These are phyloP conservation scores for Pseudopithomyces chartarum DNA, from an alignment of 2,329 filamentous ascomycete genomes.

Conservation along the genomic window DNA sequence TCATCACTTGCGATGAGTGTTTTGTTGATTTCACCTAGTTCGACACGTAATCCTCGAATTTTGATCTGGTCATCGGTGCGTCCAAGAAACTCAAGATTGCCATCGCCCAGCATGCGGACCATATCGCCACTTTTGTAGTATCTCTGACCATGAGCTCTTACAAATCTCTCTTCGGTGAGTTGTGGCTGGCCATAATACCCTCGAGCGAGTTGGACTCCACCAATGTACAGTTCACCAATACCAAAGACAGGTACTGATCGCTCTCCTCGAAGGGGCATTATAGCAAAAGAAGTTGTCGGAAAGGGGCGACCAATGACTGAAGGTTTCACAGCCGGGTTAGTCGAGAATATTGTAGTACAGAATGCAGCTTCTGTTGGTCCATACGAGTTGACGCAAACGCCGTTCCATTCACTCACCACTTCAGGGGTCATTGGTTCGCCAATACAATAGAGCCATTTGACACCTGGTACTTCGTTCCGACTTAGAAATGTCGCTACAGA, in stretches of 20 bases:
- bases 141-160: constrained; percentile 32
- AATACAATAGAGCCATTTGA: constrained; percentile 52
- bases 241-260: constrained; percentile 45
- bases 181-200: constrained; percentile 48
- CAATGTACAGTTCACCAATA: constrained; percentile 53
- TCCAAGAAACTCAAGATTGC: constrained; percentile 47
- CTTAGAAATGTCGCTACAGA: constrained; percentile 47
- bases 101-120: constrained; percentile 44
- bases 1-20: constrained; percentile 30
- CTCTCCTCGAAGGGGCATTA: constrained; percentile 38
- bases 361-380: constrained; percentile 52
- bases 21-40: constrained; percentile 46
- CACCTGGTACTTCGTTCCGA: constrained; percentile 37
- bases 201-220: constrained; percentile 52
- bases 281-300: constrained; percentile 46
- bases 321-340: constrained; percentile 33
- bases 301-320: constrained; percentile 51
- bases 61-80: constrained; percentile 48
- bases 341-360: constrained; percentile 50
- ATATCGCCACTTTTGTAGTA: constrained; percentile 47
- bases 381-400: constrained; percentile 51
- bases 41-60: constrained; percentile 45
- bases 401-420: constrained; percentile 45
- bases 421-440: constrained; percentile 50
- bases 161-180: constrained; percentile 39